Evolutionary conservation across 805 yeast genomes (phyloP), one percentile per base, ranked within the genome.

Genomic region (Starmerella tilneyi): DNA sequence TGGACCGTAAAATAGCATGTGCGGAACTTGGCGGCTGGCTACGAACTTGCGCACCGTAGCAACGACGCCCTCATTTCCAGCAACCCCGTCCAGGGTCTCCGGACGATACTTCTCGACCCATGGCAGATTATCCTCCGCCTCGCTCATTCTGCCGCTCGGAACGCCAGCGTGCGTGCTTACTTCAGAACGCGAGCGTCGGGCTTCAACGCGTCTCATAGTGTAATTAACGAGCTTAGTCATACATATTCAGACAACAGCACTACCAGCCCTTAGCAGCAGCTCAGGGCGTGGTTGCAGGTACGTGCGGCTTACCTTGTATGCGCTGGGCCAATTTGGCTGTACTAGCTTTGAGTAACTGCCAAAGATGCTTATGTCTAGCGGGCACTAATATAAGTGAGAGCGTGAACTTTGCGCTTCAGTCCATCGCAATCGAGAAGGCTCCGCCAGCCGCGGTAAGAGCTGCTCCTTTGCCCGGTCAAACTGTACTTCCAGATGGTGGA

Each of bases 51-150:
- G 74, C 15, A 92, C 84, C 1, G 96, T 89, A 27, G 74, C 73
- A 6, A 92, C 84, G 24, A 86, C 84, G 41, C 82, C 92, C 40
- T 75, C 76, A 60, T 92, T 97, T 5, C 98, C 98, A 57, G 84
- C 78, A 9, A 92, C 89, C 38, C 92, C 96, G 50, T 83, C 85
- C 42, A 92, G 67, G 1, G 79, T 70, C 27, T 69, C 67, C 0
- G 99, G 99, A 52, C 99, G 78, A 63, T 89, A 92, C 62, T 92
- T 92, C 62, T 92, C 99, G 37, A 92, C 94, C 98, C 71, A 62
- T 28, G 55, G 60, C 15, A 55, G 50, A 29, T 45, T 47, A 32
- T 53, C 50, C n/a, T 33, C 34, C 22, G 16, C 22, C 24, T 32
- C 40, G 17, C 32, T 37, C 22, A 17, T 17, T 7, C 17, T 20